These are phyloP conservation scores for Westerdykella ornata DNA, from an alignment of 2,329 filamentous ascomycete species.

Conservation along the genomic window DNA sequence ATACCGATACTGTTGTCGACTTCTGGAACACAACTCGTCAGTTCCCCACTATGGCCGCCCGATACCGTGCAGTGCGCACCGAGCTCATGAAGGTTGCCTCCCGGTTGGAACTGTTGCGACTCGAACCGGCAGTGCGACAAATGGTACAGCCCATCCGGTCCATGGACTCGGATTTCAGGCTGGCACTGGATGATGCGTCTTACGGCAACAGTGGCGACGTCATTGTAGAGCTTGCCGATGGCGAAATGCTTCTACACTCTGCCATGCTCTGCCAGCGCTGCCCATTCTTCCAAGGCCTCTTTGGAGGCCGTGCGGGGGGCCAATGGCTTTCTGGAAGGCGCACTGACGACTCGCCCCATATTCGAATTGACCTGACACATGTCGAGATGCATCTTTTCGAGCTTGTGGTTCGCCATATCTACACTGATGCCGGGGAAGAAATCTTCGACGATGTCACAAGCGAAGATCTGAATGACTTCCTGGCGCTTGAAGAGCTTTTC, in stretches of 20 bases:
- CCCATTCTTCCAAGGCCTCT: conserved; percentile 86
- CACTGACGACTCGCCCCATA: conserved; percentile 43
- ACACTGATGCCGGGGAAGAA: conserved; percentile 72
- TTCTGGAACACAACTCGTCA: conserved; percentile 76
- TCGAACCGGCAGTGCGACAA: conserved; percentile 71
- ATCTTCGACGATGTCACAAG: conserved; percentile 73
- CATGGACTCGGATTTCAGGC: conserved; percentile 62
- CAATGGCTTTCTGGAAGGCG: conserved; percentile 72
- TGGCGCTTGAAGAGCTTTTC: conserved; percentile 67
- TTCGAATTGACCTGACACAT: conserved; percentile 77
- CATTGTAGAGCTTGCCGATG: conserved; percentile 70
- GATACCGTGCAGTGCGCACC: conserved; percentile 70
- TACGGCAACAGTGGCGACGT: conserved; percentile 80
- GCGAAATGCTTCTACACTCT: conserved; percentile 65
- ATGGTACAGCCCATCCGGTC: conserved; percentile 60
- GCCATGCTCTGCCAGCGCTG: conserved; percentile 74
- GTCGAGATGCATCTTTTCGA: conserved; percentile 66
- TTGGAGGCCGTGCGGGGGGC: conserved; percentile 78
- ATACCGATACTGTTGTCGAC: conserved; percentile 72
- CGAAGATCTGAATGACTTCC: conserved; percentile 45
- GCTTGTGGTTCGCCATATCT: conserved; percentile 73
- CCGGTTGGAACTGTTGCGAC: conserved; percentile 59
- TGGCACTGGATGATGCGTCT: conserved; percentile 58
- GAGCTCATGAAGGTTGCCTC: conserved; percentile 85
- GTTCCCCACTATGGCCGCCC: conserved; percentile 57